Conservation (phyloP, 495 filamentous ascomycete species). For the Xylaria grammica region DNA sequence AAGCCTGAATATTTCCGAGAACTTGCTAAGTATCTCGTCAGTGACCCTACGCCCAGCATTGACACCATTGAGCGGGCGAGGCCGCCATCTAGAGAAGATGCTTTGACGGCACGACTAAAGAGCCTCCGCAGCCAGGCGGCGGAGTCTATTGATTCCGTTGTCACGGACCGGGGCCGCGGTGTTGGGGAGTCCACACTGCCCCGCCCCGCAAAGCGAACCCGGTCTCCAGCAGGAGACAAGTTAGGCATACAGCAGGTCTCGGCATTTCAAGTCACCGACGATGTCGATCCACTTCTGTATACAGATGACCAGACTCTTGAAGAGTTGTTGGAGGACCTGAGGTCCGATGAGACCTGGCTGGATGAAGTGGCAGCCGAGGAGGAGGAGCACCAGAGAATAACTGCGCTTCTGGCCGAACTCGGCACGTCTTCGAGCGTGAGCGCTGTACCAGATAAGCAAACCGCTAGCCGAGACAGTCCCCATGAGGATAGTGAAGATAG, state of each 20-base stretch:
- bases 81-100: slow-evolving; percentile 48
- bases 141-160: slow-evolving; percentile 17
- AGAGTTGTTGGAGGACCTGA: slow-evolving; percentile 44
- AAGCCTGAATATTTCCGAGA: neutral
- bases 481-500: slow-evolving; percentile 26
- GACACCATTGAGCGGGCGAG: slow-evolving; percentile 32
- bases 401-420: slow-evolving; percentile 34
- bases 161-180: neutral
- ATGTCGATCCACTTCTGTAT: slow-evolving; percentile 27
- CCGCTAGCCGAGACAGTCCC: neutral
- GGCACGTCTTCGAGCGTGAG: slow-evolving; percentile 13
- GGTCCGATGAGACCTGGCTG: slow-evolving; percentile 34
- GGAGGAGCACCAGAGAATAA: slow-evolving; percentile 34
- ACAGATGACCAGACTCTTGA: slow-evolving; percentile 44
- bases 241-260: slow-evolving; percentile 23
- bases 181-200: slow-evolving; percentile 15
- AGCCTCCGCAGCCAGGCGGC: slow-evolving; percentile 42
- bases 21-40: slow-evolving; percentile 27
- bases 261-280: slow-evolving; percentile 19
- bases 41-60: slow-evolving; percentile 20
- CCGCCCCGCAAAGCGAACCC: neutral
- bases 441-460: slow-evolving; percentile 3
- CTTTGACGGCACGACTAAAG: slow-evolving; percentile 48
- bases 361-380: slow-evolving; percentile 33
- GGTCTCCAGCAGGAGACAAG: slow-evolving; percentile 11